Conservation (phyloP, 306 rosid genomes). For the Acmispon strigosus region DNA sequence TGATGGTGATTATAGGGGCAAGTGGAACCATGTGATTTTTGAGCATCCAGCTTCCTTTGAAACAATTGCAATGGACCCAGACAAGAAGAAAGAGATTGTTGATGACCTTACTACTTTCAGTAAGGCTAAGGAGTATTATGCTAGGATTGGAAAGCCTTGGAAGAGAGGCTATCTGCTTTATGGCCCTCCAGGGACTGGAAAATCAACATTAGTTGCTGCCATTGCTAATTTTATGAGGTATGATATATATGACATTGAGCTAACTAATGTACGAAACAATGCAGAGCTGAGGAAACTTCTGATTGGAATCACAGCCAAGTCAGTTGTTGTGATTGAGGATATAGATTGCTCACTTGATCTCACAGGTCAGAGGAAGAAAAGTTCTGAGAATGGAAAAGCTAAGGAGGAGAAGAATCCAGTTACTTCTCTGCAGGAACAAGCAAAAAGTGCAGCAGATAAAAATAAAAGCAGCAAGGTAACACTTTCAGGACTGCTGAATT, state of each 20-base stretch:
- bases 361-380: slow-evolving; percentile 35
- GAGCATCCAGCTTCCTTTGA: slow-evolving; percentile 43
- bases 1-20: not conserved
- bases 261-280: slow-evolving; percentile 48
- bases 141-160: slow-evolving; percentile 57
- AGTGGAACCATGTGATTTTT: slow-evolving; percentile 40
- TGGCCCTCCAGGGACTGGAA: slow-evolving; percentile 79
- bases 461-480: slow-evolving; percentile 40
- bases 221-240: slow-evolving; percentile 55
- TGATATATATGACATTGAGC: slow-evolving; percentile 54
- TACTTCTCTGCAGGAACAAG: not conserved
- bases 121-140: slow-evolving; percentile 40
- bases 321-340: slow-evolving; percentile 58
- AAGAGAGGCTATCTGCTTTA: slow-evolving; percentile 60
- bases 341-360: slow-evolving; percentile 62
- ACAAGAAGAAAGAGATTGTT: slow-evolving; percentile 33
- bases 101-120: slow-evolving; percentile 36
- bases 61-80: slow-evolving; percentile 39
- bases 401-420: slow-evolving; percentile 20
- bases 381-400: slow-evolving; percentile 4
- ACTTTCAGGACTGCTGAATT: slow-evolving; percentile 59
- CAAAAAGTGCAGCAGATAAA: not conserved
- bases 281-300: slow-evolving; percentile 46
- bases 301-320: slow-evolving; percentile 45
- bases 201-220: slow-evolving; percentile 63